Evolutionary conservation across 129 eudicot species (phyloP).

Genomic region (Lactuca sativa): DNA sequence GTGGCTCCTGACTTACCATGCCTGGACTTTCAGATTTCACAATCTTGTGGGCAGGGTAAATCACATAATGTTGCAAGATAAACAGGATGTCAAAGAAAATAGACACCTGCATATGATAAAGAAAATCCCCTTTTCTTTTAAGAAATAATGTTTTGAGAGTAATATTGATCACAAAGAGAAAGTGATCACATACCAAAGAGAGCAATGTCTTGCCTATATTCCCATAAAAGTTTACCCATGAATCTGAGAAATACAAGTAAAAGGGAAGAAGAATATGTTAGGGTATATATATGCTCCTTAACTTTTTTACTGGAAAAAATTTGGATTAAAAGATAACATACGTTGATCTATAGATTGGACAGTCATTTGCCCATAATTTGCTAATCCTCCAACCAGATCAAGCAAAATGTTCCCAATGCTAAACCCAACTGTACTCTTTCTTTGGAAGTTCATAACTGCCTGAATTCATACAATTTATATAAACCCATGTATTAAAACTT

Average conservation of each 20-base stretch:
- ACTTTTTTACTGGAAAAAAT: not conserved
- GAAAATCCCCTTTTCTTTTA: not conserved
- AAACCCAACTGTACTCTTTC: constrained; percentile 88
- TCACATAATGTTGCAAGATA: constrained; percentile 86
- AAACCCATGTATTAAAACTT: not conserved
- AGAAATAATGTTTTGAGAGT: not conserved
- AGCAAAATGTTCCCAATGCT: constrained; percentile 94
- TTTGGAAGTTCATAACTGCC: constrained; percentile 74
- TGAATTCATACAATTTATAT: constrained; percentile 10
- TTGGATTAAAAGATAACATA: constrained; percentile 31
- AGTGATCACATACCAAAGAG: constrained; percentile 63
- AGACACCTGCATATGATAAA: constrained; percentile 57
- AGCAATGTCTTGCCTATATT: constrained; percentile 93
- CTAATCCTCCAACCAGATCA: constrained; percentile 80
- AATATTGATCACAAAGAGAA: not conserved
- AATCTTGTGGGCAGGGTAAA: constrained; percentile 51
- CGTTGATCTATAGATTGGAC: constrained; percentile 89
- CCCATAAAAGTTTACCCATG: constrained; percentile 97
- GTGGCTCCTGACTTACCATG: constrained; percentile 61
- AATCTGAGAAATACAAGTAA: constrained; percentile 48
- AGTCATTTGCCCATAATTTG: constrained; percentile 79
- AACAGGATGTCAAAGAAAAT: constrained; percentile 83
- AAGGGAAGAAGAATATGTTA: constrained; percentile 25
- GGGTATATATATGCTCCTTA: not conserved
- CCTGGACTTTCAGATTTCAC: constrained; percentile 28